Evolutionary conservation across 2,329 filamentous ascomycete species (phyloP).

Genomic region (Colletotrichum sidae): DNA sequence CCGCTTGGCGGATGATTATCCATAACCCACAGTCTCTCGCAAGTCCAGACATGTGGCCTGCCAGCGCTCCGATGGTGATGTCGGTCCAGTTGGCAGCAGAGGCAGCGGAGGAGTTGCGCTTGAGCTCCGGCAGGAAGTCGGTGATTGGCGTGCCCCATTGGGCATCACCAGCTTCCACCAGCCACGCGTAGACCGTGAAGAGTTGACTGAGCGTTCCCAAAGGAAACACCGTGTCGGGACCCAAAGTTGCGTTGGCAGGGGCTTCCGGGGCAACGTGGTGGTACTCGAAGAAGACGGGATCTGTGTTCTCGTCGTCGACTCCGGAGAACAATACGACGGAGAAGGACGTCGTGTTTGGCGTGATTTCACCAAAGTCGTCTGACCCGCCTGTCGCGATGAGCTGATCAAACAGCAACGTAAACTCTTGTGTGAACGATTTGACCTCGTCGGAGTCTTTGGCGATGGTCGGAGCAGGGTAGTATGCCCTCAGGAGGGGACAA

Average conservation of each 20-base stretch:
- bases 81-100: constrained; percentile 39
- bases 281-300: constrained; percentile 41
- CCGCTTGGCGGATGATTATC: no score
- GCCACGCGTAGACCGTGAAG: constrained; percentile 49
- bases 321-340: constrained; percentile 42
- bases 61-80: constrained; percentile 40
- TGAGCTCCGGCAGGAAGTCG: constrained; percentile 43
- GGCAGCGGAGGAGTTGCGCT: not conserved
- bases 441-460: constrained; percentile 26
- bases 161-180: constrained; percentile 42
- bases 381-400: constrained; percentile 38
- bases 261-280: constrained; percentile 39
- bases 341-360: constrained; percentile 43
- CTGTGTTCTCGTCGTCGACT: constrained; percentile 4
- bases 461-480: constrained; percentile 38
- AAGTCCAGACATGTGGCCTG: constrained; percentile 42
- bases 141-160: constrained; percentile 46
- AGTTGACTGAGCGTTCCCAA: constrained; percentile 47
- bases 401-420: constrained; percentile 39
- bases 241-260: constrained; percentile 32
- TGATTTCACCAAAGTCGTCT: constrained; percentile 41
- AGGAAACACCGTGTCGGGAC: constrained; percentile 42
- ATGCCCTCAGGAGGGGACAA: constrained; percentile 38
- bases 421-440: constrained; percentile 33
- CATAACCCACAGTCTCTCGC: constrained; percentile 37